phyloP scores from a whole-genome alignment of 768 basidiomycete species.

The Mycena galopus region DNA sequence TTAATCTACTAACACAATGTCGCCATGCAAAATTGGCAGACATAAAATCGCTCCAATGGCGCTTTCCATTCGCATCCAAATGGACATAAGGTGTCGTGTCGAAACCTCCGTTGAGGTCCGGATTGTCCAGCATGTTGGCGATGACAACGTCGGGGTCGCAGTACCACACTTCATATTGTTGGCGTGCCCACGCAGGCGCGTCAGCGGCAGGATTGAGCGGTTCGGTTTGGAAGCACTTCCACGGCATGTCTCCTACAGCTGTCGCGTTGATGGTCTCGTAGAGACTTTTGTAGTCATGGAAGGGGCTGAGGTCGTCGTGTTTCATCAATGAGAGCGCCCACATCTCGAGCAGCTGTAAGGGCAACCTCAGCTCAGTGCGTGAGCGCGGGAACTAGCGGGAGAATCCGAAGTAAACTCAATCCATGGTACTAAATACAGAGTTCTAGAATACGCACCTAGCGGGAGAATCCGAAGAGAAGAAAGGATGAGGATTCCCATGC shows the following conservation, averaged over 20 bases:
- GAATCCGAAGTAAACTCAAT: too few species aligned
- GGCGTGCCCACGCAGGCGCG: slow-evolving; percentile 49
- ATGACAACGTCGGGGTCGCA: slow-evolving; percentile 46
- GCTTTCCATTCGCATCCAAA: slow-evolving; percentile 38
- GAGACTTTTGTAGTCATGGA: slow-evolving; percentile 40
- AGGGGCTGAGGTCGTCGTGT: slow-evolving; percentile 36
- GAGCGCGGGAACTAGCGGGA: too few species aligned
- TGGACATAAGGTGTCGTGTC: slow-evolving; percentile 49
- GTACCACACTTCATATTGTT: slow-evolving; percentile 48
- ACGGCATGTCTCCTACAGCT: slow-evolving; percentile 41
- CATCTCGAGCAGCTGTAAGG: slow-evolving; percentile 38
- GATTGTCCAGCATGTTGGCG: slow-evolving; percentile 47
- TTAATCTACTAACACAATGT: slow-evolving; percentile 49
- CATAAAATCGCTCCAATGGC: slow-evolving; percentile 52
- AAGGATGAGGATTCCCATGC: too few species aligned
- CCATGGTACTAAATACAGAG: too few species aligned
- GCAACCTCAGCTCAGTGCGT: too few species aligned
- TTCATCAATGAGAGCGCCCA: slow-evolving; percentile 37
- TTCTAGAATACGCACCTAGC: too few species aligned
- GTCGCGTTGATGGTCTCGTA: slow-evolving; percentile 45
- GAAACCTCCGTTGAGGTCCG: slow-evolving; percentile 49
- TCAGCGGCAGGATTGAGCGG: slow-evolving; percentile 27
- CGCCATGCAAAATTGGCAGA: slow-evolving; percentile 57
- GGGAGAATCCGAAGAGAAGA: too few species aligned
- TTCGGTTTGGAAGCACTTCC: slow-evolving; percentile 43